These are phyloP conservation scores for Penicillium argentinense DNA, from an alignment of 495 filamentous ascomycete genomes.

Conservation along the genomic window DNA sequence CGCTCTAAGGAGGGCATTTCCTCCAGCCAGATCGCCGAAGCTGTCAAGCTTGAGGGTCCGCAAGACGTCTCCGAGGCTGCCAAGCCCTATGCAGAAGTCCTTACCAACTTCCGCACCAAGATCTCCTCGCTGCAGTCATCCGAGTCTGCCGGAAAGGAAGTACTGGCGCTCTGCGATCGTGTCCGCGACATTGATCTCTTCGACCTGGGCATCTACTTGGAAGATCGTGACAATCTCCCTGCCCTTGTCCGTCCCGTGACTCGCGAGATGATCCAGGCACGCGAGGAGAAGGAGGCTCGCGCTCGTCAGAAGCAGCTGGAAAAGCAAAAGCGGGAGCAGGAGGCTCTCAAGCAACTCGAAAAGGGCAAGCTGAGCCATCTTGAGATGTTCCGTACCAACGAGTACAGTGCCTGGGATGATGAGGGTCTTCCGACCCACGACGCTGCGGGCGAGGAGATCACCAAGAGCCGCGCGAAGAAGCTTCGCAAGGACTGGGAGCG, in stretches of 20 bases:
- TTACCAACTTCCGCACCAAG: slow-evolving; percentile 39
- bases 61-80: slow-evolving; percentile 27
- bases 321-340: slow-evolving; percentile 55
- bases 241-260: slow-evolving; percentile 85
- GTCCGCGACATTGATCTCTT: slow-evolving; percentile 80
- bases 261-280: slow-evolving; percentile 66
- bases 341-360: slow-evolving; percentile 58
- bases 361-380: slow-evolving; percentile 68
- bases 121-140: slow-evolving; percentile 48
- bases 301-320: slow-evolving; percentile 58
- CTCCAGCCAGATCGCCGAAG: slow-evolving; percentile 31
- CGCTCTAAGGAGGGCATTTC: slow-evolving; percentile 37
- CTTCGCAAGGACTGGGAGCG: slow-evolving; percentile 88
- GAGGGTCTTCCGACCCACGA: slow-evolving; percentile 81
- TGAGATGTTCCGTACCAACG: slow-evolving; percentile 72
- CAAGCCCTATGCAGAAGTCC: slow-evolving; percentile 38
- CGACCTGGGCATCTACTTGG: slow-evolving; percentile 79
- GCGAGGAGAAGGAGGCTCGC: slow-evolving; percentile 62
- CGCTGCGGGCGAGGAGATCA: slow-evolving; percentile 72
- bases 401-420: slow-evolving; percentile 80
- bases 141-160: slow-evolving; percentile 50
- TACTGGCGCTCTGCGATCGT: slow-evolving; percentile 71
- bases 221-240: slow-evolving; percentile 72
- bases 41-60: slow-evolving; percentile 23
- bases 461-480: slow-evolving; percentile 81